Evolutionary conservation across 306 rosid species (phyloP), one percentile per base, ranked within the genome.

Genomic region (Quercus ilex): DNA sequence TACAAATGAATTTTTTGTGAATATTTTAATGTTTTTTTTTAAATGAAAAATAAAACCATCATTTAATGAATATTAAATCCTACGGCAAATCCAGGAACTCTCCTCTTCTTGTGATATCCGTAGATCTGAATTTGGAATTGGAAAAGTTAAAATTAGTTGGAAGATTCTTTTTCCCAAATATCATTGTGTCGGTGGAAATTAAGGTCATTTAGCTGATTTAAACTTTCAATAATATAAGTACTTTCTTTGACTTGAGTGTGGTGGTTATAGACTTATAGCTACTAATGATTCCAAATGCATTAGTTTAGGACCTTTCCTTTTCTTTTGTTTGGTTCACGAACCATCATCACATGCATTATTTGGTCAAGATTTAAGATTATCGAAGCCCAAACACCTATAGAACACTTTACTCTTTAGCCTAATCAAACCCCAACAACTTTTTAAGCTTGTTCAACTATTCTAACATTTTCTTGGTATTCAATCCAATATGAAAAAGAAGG

Each of bases 101-200:
- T 28, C 18, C 31, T 65, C 51, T 43, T 33, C 71, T 11, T 33
- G 8, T 18, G 35, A 30, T 65, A 20, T 43, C 33, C 4, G 71
- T 31, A 14, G 49, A 31, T 65, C 15, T 33, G 25, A 33, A 67
- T 67, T 33, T 51, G 71, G 23, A 67, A 67, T 33, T 31, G 46
- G 41, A 64, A 67, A 62, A 77, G 33, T 74, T 53, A 0, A 30
- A 21, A 51, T 55, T 77, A 31, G 80, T 64, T 21, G 55, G 67
- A 7, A 41, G 46, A 33, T 49, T 49, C 26, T 8, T 68, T 35
- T 5, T 33, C 8, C 52, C 2, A 55, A 12, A 53, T 19, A 20
- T 77, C 80, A 55, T 68, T 51, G 63, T 71, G 82, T 71, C 82
- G 72, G 82, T 71, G 82, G 72, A 78, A 70, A 38, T 38, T 38